Conservation (phyloP, 2,329 filamentous ascomycete genomes). For the Penicillium sp. region DNA sequence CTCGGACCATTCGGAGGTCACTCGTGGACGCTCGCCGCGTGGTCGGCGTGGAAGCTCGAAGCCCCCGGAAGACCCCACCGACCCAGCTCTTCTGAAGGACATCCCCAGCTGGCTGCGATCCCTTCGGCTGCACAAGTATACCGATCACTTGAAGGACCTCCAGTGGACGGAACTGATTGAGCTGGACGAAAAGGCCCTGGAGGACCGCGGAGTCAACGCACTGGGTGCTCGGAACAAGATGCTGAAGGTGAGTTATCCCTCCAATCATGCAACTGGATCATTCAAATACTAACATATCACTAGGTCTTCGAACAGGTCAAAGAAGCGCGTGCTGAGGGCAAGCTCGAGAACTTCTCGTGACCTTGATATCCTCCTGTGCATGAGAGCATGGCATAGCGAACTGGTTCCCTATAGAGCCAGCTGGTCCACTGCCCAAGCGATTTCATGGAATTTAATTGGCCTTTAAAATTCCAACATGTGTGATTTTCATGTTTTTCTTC, state of each 20-base stretch:
- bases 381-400: conserved; percentile 9
- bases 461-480: conserved; percentile 10
- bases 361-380: conserved; percentile 9
- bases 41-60: conserved; percentile 92
- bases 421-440: conserved; percentile 14
- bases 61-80: conserved; percentile 94
- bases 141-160: conserved; percentile 94
- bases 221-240: conserved; percentile 94
- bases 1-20: conserved; percentile 89
- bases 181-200: conserved; percentile 86
- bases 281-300: background rate
- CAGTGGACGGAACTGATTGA: conserved; percentile 92
- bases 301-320: conserved; percentile 92
- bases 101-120: conserved; percentile 95
- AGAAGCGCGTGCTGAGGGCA: conserved; percentile 71
- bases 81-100: conserved; percentile 82
- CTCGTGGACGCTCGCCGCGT: conserved; percentile 83
- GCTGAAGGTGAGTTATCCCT: conserved; percentile 67
- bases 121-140: conserved; percentile 95
- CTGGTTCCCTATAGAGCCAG: conserved; percentile 1
- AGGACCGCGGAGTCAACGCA: conserved; percentile 90
- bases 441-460: conserved; percentile 15
- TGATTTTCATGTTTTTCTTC: conserved; percentile 10
- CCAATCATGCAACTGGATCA: background rate
- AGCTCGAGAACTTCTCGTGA: conserved; percentile 48